Conservation (phyloP, 148 eudicot genomes). For the Gaultheria prostrata region DNA sequence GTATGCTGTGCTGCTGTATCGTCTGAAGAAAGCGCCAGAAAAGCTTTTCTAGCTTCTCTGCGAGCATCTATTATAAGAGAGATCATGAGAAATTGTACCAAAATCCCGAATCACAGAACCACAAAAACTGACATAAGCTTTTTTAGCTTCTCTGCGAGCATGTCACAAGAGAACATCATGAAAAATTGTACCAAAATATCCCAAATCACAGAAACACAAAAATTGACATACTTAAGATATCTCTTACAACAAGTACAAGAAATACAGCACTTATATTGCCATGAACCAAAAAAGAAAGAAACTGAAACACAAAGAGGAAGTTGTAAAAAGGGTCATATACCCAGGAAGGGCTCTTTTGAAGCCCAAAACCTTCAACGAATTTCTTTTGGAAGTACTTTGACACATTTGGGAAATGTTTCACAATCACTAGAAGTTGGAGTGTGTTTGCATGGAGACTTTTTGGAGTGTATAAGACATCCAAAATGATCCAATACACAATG, state of each 20-base stretch:
- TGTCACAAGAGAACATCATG: too few relatives aligned
- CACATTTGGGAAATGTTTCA: not conserved
- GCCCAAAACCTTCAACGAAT: not conserved
- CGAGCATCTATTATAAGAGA: slow-evolving; percentile 53
- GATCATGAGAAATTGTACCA: not conserved
- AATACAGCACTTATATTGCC: not conserved
- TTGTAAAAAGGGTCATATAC: not conserved
- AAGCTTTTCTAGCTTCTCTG: slow-evolving; percentile 81
- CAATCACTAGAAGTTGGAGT: not conserved
- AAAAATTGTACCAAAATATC: too few relatives aligned
- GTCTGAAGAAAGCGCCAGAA: slow-evolving; percentile 62
- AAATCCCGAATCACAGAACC: too few relatives aligned
- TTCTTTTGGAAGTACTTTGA: not conserved
- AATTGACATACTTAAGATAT: not conserved
- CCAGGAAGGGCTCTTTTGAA: not conserved
- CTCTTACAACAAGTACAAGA: not conserved
- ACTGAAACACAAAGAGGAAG: not conserved
- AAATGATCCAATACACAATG: not conserved
- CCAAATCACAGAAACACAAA: too few relatives aligned
- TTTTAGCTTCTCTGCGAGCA: slow-evolving; percentile 51
- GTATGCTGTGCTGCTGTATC: slow-evolving; percentile 26
- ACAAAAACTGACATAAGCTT: slow-evolving; percentile 37
- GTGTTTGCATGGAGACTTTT: not conserved
- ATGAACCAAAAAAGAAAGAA: not conserved
- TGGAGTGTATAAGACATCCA: not conserved